Evolutionary conservation across 176 grass and related monocot genomes (phyloP).

Genomic region (Phoenix dactylifera): DNA sequence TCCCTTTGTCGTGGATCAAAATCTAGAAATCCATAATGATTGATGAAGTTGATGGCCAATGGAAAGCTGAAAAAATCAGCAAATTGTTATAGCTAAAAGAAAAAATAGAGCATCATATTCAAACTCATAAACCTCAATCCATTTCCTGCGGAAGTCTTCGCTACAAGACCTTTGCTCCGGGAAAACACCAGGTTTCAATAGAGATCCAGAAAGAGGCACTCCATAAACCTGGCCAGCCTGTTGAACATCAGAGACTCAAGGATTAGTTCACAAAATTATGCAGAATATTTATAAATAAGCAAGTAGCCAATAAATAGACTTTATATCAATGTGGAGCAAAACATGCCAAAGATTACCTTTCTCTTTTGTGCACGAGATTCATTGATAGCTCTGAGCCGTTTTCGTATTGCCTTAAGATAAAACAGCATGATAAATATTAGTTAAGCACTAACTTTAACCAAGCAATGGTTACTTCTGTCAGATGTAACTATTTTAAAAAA

Average conservation of each 20-base stretch:
- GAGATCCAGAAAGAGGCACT: conserved; percentile 76
- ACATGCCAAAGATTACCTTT: conserved; percentile 46
- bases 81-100: not conserved
- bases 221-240: conserved; percentile 99
- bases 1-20: no score
- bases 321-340: conserved; percentile 12
- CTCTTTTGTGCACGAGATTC: conserved; percentile 96
- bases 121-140: conserved; percentile 60
- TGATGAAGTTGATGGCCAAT: no score
- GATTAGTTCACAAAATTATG: no score
- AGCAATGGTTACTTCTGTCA: conserved; percentile 5
- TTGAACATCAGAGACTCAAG: conserved; percentile 15
- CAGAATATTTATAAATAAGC: no score
- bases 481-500: not conserved
- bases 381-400: conserved; percentile 85
- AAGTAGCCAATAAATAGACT: not conserved
- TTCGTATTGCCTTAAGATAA: conserved; percentile 59
- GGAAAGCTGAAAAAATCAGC: not conserved
- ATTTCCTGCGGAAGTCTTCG: conserved; percentile 81
- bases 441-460: not conserved
- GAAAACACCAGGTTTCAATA: conserved; percentile 71
- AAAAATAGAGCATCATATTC: not conserved
- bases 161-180: conserved; percentile 86
- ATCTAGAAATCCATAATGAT: no score
- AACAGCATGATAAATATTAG: conserved; percentile 29